Base-by-base conservation (phyloP, 148 eudicot species). In the Beta vulgaris region DNA sequence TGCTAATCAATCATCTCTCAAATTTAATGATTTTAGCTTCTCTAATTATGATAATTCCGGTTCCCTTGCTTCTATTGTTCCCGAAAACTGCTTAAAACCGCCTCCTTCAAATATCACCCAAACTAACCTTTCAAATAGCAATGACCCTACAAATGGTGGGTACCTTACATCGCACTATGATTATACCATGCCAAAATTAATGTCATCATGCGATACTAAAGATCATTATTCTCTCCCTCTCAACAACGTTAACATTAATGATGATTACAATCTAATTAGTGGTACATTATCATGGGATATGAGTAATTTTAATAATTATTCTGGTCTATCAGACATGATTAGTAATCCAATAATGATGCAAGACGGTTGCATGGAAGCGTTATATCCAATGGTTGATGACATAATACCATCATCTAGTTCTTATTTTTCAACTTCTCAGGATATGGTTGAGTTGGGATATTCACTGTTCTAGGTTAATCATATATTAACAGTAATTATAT, bases 31-130 rank as follows among this genome's bases (percentile, higher is more conserved):
- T 28, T 84, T 84, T 48, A 78, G 76, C 39, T 79, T 85, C 72
- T 73, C 80, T 39, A 64, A 57, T 72, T 81, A 79, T 25, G 74
- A 81, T 31, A 93, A 88, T 75, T 93, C 98, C 0, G 98, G 98
- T 31, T 93, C 91, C 65, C 78, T 93, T 78, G 94, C 78, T 32
- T 85, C 92, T 88, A 91, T 93, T 76, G 98, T 93, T 4, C 98
- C 98, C 25, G 90, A 91, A 44, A 88, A 82, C 65, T 93, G 85
- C 81, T 80, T 93, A 64, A 89, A 87, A 70, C 98, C 98, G 60
- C 88, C 89, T 39, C 48, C 49, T 3, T 58, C 62, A n/a, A n/a
- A n/a, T n/a, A n/a, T n/a, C n/a, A n/a, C n/a, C n/a, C n/a, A n/a
- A n/a, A n/a, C n/a, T n/a, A n/a, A n/a, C 2, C 63, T 34, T 10